These are phyloP conservation scores for Aspergillus mulundensis DNA, from an alignment of 495 filamentous ascomycete species.

Conservation along the genomic window DNA sequence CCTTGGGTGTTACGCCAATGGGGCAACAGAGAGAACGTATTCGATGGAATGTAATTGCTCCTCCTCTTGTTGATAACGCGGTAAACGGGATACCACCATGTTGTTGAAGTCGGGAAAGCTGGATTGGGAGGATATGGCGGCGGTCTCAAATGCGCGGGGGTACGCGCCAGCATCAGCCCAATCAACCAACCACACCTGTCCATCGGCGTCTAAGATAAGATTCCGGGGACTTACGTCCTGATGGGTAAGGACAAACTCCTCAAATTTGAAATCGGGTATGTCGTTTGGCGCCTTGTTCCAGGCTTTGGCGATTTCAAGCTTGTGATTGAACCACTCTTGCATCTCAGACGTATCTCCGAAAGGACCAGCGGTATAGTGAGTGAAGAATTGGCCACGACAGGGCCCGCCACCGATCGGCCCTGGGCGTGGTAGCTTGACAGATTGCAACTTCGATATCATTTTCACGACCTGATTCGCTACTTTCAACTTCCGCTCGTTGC, in stretches of 20 bases:
- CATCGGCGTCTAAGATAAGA: constrained; percentile 22
- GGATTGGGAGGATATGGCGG: constrained; percentile 14
- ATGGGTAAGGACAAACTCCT: constrained; percentile 25
- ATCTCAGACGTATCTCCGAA: constrained; percentile 23
- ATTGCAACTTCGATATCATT: constrained; percentile 25
- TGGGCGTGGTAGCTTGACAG: constrained; percentile 18
- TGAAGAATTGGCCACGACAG: constrained; percentile 26
- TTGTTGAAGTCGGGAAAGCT: constrained; percentile 21
- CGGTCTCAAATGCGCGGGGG: constrained; percentile 25
- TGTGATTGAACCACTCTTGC: constrained; percentile 32
- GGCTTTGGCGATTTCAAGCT: constrained; percentile 23
- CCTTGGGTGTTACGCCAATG: constrained; percentile 27
- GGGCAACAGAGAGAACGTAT: constrained; percentile 55
- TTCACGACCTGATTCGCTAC: constrained; percentile 20
- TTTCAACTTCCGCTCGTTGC: constrained; percentile 11
- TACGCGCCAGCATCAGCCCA: constrained; percentile 28
- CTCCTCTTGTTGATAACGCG: constrained; percentile 19
- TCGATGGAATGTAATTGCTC: constrained; percentile 17
- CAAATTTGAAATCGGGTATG: constrained; percentile 17
- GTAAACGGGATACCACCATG: constrained; percentile 14
- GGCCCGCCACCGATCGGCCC: constrained; percentile 24
- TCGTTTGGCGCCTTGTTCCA: constrained; percentile 18
- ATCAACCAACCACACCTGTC: constrained; percentile 24
- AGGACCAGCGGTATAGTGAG: constrained; percentile 27
- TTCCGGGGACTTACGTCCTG: constrained; percentile 29